Base-by-base conservation (phyloP, 1,284 basidiomycete species). In the Ustilago shanxiensis region DNA sequence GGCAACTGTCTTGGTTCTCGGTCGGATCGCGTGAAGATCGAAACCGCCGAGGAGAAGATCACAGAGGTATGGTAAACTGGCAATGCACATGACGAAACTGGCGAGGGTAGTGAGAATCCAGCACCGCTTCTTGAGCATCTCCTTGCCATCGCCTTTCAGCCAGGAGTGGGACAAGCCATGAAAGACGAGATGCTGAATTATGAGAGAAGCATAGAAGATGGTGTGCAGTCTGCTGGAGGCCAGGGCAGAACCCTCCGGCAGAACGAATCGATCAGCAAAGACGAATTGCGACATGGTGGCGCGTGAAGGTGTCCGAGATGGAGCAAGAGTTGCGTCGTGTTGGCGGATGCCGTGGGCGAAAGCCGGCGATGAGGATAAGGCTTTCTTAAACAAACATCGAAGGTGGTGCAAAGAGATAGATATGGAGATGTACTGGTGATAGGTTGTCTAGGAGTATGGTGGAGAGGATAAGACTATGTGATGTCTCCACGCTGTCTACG, bases 21-120 rank as follows among this genome's bases (percentile, higher is more conserved):
- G 79, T 26, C 71, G 57, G n/a, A 86, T 37, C 6, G 55, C 20
- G 4, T 70, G 69, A 29, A 85, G 68, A 57, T 84, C 79, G 33
- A 85, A 80, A 33, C 79, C 72, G 55, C 71, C 60, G 24, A 60
- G 39, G 56, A 83, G 28, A 18, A 86, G 66, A 20, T 86, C 83
- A 47, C 55, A 72, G 29, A 84, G 75, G 37, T 73, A 85, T 10
- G 83, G 84, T 29, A 83, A 49, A 26, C 81, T 81, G 39, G 75
- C 76, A 6, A 72, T 18, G 22, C 80, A 82, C 72, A 83, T 80
- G 45, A 82, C 79, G 44, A 80, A 66, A 44, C 75, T 83, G 60
- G 78, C 70, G 14, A 86, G 41, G 29, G 82, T 86, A 24, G 84
- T 86, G 57, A 86, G 76, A 61, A 86, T 85, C 84, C 84, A 86